These are phyloP conservation scores for Penicillium sp. DNA, from an alignment of 2,329 filamentous ascomycete genomes.

Conservation along the genomic window DNA sequence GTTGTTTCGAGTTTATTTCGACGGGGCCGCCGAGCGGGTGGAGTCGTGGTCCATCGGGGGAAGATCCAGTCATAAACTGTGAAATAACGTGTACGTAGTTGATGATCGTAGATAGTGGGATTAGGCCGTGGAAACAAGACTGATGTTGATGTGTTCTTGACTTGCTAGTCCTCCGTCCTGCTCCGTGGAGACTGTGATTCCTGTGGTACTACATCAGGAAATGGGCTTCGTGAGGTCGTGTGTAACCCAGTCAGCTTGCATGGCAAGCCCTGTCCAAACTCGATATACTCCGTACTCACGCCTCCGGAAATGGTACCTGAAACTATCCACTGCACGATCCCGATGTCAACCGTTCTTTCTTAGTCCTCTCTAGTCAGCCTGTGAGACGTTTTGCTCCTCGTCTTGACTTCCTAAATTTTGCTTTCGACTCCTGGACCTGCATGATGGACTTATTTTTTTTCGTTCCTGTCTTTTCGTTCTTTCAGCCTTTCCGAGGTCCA, in stretches of 20 bases:
- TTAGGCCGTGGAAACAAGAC: constrained; percentile 25
- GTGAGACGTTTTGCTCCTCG: not conserved
- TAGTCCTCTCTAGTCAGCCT: not conserved
- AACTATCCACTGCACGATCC: constrained; percentile 31
- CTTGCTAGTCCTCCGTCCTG: not conserved
- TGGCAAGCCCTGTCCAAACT: constrained; percentile 4
- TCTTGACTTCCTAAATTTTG: not conserved
- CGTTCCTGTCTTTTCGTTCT: constrained; percentile 12
- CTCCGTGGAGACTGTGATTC: not conserved
- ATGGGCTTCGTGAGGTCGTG: not conserved
- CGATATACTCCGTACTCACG: constrained; percentile 25
- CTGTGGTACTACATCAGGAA: not conserved
- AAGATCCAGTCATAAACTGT: too few species aligned
- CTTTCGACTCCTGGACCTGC: constrained; percentile 7
- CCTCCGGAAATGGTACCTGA: constrained; percentile 30
- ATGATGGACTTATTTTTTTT: constrained; percentile 9
- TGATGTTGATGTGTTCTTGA: constrained; percentile 13
- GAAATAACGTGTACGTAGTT: too few species aligned
- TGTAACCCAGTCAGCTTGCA: constrained; percentile 8
- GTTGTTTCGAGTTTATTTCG: constrained; percentile 50
- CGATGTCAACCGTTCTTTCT: not conserved
- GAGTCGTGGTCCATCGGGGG: constrained; percentile 12
- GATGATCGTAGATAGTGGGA: not conserved
- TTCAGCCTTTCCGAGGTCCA: constrained; percentile 12
- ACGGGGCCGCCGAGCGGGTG: constrained; percentile 27